Evolutionary conservation across 805 yeast species (phyloP), one percentile per base, ranked within the genome.

Genomic region (Kluyveromyces nonfermentans): DNA sequence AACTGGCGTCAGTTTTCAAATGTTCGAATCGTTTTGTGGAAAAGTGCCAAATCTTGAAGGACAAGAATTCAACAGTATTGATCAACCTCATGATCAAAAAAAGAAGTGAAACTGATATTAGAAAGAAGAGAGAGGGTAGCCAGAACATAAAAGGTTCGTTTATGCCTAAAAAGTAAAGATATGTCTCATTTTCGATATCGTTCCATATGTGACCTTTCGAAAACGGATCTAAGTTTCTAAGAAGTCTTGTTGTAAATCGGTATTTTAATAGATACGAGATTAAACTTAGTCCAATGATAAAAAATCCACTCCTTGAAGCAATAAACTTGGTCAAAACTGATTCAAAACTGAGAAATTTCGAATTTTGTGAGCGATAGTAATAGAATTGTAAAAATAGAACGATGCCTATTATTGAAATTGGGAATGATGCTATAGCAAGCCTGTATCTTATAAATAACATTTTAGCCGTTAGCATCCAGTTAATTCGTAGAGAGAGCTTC

Each of bases 381-480:
- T 53, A 53, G 41, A 82, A 66, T 58, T 89, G 97, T 17, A 77
- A 53, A 2, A 74, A 53, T 37, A 82, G 50, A 0, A 75, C 73
- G 15, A 77, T 45, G 0, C 77, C 62, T 1, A 80, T 71, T 15
- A 84, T 66, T 33, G 78, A 75, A 1, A 82, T 68, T 3, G 95
- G 88, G 43, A 84, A 72, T 1, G 88, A 72, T 4, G 85, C 81
- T 34, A 83, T 66, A 1, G 85, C 77, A 12, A 90, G 71, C 54
- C 98, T 72, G 61, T 84, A 90, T 44, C 95, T 70, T 51, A 88
- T 68, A 4, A 85, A 81, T 38, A 89, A 63, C 50, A 83, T 70
- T 45, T 80, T 82, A 46, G 89, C 62, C 33, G 90, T 81, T 36
- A 60, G 35, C 1, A 39, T 18, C 62, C 64, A 55, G 41, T 57